A percentile compares a stretch with the other conserved stretches of the same genome.
Conservation (phyloP, 192 early-diverging fungal genomes). For the Allomyces macrogynus region DNA sequence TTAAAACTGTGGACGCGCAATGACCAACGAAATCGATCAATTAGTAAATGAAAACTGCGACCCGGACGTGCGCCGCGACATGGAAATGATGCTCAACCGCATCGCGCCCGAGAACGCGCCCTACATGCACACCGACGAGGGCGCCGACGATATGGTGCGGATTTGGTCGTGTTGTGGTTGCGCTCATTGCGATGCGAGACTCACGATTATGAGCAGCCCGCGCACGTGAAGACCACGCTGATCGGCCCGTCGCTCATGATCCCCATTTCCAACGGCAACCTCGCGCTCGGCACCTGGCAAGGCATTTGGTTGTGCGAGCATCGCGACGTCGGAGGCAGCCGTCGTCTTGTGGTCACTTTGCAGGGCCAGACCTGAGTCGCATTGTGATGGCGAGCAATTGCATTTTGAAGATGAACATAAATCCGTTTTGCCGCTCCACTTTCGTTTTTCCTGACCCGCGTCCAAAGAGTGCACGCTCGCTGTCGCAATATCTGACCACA, state of each 20-base stretch:
- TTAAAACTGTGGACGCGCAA: too few relatives aligned
- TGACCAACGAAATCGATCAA: too few relatives aligned
- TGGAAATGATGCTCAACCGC: conserved; percentile 68
- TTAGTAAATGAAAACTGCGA: conserved; percentile 81
- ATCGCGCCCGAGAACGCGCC: conserved; percentile 57
- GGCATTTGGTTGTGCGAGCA: conserved; percentile 65
- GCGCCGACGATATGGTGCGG: conserved; percentile 65
- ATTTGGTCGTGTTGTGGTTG: neutral
- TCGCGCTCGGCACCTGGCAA: conserved; percentile 73
- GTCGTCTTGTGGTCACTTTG: conserved; percentile 50
- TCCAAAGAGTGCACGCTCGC: too few relatives aligned
- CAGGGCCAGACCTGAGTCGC: conserved; percentile 30
- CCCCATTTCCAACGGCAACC: conserved; percentile 54
- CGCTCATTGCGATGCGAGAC: conserved; percentile 1
- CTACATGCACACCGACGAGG: conserved; percentile 68
- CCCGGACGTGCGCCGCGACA: conserved; percentile 50
- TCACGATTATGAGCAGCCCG: conserved; percentile 23
- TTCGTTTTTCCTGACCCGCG: too few relatives aligned
- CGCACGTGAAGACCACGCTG: conserved; percentile 64
- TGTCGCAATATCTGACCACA: too few relatives aligned
- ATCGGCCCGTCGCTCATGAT: conserved; percentile 69
- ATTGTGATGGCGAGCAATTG: conserved; percentile 10
- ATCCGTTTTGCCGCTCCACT: too few relatives aligned
- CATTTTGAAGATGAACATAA: neutral
- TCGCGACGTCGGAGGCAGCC: conserved; percentile 27